Percentiles rank a stretch among this genome's conserved stretches.
Conservation (phyloP, 2,329 filamentous ascomycete genomes). For the Colletotrichum euphorbiae region DNA sequence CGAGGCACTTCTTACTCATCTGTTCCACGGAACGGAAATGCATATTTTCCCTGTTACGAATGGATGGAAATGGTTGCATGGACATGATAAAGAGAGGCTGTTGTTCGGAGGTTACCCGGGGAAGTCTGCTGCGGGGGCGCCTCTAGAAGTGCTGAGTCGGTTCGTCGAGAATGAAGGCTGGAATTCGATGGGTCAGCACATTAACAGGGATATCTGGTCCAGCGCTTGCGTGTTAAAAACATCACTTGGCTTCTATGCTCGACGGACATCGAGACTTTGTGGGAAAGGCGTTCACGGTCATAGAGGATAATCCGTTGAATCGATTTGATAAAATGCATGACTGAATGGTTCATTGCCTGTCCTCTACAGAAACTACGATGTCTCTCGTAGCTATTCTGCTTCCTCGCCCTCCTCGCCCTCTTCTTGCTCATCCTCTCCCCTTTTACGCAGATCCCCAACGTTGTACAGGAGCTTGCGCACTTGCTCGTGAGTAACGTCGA, state of each 20-base stretch:
- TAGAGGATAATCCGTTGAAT: constrained; percentile 40
- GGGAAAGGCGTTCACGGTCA: constrained; percentile 40
- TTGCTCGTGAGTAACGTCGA: constrained; percentile 52
- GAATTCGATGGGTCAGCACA: constrained; percentile 27
- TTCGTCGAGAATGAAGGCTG: constrained; percentile 37
- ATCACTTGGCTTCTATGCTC: constrained; percentile 37
- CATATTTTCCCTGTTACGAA: constrained; percentile 39
- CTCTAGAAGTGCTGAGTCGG: constrained; percentile 34
- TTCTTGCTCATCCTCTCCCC: constrained; percentile 43
- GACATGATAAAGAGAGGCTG: constrained; percentile 14
- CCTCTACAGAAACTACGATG: neutral
- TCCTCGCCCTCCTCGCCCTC: constrained; percentile 45
- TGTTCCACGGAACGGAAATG: constrained; percentile 35
- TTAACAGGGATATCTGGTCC: constrained; percentile 34
- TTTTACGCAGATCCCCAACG: constrained; percentile 61
- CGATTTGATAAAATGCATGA: constrained; percentile 31
- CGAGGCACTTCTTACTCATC: constrained; percentile 36
- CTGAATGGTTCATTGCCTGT: neutral
- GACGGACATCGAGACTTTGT: constrained; percentile 40
- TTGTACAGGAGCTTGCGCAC: constrained; percentile 58
- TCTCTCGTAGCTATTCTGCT: neutral
- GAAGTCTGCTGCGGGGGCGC: constrained; percentile 4
- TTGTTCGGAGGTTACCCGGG: constrained; percentile 10
- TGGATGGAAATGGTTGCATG: constrained; percentile 40
- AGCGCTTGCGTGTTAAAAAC: constrained; percentile 32